Percentiles rank a stretch among this genome's conserved stretches.
phyloP scores from a whole-genome alignment of 176 grass and related monocot genomes.

The Panicum miliaceum region DNA sequence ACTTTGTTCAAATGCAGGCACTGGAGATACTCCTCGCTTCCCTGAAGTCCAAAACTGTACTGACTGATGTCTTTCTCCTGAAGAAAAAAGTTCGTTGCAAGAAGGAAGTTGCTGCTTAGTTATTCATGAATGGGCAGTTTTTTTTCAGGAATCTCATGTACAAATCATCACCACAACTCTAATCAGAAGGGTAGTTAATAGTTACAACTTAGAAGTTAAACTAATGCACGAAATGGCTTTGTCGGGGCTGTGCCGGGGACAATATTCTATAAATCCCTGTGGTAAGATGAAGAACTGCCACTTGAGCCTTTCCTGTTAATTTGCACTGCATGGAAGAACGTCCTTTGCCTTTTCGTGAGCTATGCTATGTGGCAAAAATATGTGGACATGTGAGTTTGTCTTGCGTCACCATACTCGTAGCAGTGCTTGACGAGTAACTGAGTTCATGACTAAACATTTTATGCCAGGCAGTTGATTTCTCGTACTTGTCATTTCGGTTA shows the following conservation, averaged over 20 bases:
- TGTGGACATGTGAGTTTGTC: background rate
- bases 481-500: background rate
- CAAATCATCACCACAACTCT: background rate
- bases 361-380: background rate
- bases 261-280: background rate
- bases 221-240: background rate
- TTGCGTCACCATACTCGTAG: background rate
- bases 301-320: background rate
- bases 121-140: background rate
- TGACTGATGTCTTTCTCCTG: conserved; percentile 30
- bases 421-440: too few relatives aligned
- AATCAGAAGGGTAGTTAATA: background rate
- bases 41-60: conserved; percentile 32
- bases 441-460: background rate
- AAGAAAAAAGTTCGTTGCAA: conserved; percentile 23
- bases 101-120: conserved; percentile 16
- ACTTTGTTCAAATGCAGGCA: conserved; percentile 14
- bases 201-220: background rate
- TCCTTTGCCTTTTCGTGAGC: background rate
- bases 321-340: background rate
- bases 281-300: background rate
- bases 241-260: background rate
- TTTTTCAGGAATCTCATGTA: background rate
- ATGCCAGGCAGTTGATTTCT: background rate
- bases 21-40: conserved; percentile 41